Conservation (phyloP, 2,329 filamentous ascomycete species). For the Aspergillus fumigatiaffinis region DNA sequence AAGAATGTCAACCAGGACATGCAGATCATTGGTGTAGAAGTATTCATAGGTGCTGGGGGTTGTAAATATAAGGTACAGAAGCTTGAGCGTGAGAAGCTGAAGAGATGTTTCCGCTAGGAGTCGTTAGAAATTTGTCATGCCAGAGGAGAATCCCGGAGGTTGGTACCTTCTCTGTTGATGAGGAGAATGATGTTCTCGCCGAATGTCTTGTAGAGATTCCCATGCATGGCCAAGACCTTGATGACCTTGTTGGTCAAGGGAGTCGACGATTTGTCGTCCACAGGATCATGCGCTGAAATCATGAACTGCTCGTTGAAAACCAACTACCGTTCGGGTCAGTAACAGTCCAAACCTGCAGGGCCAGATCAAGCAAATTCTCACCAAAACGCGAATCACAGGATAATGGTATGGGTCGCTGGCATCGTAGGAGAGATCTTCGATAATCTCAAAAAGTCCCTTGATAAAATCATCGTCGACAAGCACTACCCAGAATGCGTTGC, state of each 20-base stretch:
- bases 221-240: slow-evolving; percentile 79
- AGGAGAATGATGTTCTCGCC: slow-evolving; percentile 96
- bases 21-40: slow-evolving; percentile 96
- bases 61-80: slow-evolving; percentile 92
- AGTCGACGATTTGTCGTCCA: slow-evolving; percentile 37
- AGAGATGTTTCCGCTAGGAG: slow-evolving; percentile 72
- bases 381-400: slow-evolving; percentile 85
- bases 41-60: slow-evolving; percentile 91
- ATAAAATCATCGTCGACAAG: slow-evolving; percentile 74
- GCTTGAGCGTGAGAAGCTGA: slow-evolving; percentile 92
- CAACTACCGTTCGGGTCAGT: slow-evolving; percentile 53
- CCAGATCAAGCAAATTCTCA: slow-evolving; percentile 44
- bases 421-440: slow-evolving; percentile 84
- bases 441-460: slow-evolving; percentile 75
- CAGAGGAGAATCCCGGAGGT: background rate
- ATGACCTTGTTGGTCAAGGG: slow-evolving; percentile 87
- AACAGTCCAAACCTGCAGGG: slow-evolving; percentile 5
- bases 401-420: slow-evolving; percentile 93
- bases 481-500: slow-evolving; percentile 32
- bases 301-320: slow-evolving; percentile 99
- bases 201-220: slow-evolving; percentile 83
- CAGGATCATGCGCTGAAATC: slow-evolving; percentile 62
- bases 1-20: slow-evolving; percentile 90
- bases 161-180: slow-evolving; percentile 76
- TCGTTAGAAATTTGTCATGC: slow-evolving; percentile 12